Percentiles rank a stretch among this genome's conserved stretches.
Conservation (phyloP, 768 basidiomycete genomes). For the Strobilomyces dryophilus region DNA sequence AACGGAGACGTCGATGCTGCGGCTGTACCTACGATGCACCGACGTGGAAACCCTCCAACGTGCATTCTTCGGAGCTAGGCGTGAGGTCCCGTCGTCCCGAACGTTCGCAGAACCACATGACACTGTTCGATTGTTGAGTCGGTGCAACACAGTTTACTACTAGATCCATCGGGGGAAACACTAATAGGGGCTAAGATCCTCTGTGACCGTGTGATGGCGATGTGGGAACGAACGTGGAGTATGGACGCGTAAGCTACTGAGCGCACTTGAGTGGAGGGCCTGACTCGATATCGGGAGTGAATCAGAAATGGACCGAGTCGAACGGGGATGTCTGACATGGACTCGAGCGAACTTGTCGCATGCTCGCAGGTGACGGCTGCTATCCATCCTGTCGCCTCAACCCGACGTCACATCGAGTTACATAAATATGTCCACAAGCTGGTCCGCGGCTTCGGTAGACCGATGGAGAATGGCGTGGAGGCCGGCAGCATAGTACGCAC, state of each 20-base stretch:
- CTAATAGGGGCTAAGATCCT: conserved; percentile 6
- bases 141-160: neutral
- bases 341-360: neutral
- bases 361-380: neutral
- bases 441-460: no score
- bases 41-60: neutral
- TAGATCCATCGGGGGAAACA: neutral
- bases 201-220: neutral
- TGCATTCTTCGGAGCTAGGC: conserved; percentile 9
- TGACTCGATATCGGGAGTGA: neutral
- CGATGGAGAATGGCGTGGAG: no score
- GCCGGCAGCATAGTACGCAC: neutral
- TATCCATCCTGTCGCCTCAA: neutral
- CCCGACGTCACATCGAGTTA: neutral
- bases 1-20: conserved; percentile 14
- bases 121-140: neutral
- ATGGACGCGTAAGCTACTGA: neutral
- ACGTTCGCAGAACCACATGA: conserved; percentile 4
- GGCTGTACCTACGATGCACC: conserved; percentile 1
- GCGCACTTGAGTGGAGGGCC: neutral
- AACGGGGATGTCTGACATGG: neutral
- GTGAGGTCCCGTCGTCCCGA: conserved; percentile 1
- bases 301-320: neutral
- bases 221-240: neutral
- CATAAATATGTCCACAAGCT: conserved; percentile 1